These are phyloP conservation scores for Torulaspora franciscae DNA, from an alignment of 805 yeast species.

Conservation along the genomic window DNA sequence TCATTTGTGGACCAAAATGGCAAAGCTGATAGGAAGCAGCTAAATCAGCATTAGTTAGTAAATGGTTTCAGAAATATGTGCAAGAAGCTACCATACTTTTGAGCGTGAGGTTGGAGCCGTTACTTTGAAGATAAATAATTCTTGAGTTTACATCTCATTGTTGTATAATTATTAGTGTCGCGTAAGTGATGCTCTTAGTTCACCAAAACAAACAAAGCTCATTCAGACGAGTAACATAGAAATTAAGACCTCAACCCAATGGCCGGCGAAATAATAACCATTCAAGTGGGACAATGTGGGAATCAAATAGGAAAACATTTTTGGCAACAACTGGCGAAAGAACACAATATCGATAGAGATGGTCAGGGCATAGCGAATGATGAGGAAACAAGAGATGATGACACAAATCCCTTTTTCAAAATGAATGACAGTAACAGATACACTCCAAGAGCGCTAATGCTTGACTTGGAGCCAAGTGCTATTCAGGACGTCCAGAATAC, in stretches of 20 bases:
- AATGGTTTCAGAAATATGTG: too few species aligned
- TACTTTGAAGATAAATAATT: too few species aligned
- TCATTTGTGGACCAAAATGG: too few species aligned
- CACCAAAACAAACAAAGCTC: not conserved
- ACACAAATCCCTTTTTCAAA: conserved; percentile 79
- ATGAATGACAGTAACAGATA: conserved; percentile 68
- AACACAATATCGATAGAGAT: conserved; percentile 65
- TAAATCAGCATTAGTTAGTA: too few species aligned
- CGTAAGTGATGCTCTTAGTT: not conserved
- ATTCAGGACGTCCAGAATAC: conserved; percentile 54
- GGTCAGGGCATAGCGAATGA: conserved; percentile 28
- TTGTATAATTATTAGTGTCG: not conserved
- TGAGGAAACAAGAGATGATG: conserved; percentile 48
- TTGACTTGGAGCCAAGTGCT: conserved; percentile 90
- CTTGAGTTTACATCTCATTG: not conserved
- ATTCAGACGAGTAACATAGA: not conserved
- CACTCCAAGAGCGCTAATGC: conserved; percentile 80
- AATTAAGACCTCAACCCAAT: conserved; percentile 17
- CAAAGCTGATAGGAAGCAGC: too few species aligned
- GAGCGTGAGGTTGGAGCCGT: too few species aligned
- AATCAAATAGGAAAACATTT: conserved; percentile 91
- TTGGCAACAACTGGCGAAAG: conserved; percentile 83
- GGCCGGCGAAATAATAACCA: conserved; percentile 63
- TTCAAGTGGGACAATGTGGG: conserved; percentile 86
- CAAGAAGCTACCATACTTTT: not conserved